phyloP scores from a whole-genome alignment of 495 filamentous ascomycete genomes.

The Darksidea phi region DNA sequence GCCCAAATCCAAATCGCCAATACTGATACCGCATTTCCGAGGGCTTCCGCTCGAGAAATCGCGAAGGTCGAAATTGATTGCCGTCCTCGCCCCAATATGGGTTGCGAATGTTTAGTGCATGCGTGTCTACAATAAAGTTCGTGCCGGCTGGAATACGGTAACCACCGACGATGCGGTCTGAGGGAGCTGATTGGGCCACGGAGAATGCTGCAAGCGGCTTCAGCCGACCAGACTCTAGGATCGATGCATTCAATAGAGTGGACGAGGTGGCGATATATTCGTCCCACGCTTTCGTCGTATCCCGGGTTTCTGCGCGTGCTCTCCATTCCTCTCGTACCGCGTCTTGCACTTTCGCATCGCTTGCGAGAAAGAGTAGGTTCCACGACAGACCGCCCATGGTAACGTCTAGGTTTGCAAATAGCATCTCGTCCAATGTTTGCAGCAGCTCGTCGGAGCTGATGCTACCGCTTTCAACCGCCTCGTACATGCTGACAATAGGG shows the following conservation, averaged over 20 bases:
- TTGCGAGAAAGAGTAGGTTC: constrained; percentile 46
- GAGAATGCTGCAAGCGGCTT: constrained; percentile 44
- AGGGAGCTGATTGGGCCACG: constrained; percentile 44
- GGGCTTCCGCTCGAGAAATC: neutral
- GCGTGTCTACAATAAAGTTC: constrained; percentile 44
- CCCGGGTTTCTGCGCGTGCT: too few species aligned
- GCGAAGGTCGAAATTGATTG: constrained; percentile 32
- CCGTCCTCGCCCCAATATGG: constrained; percentile 42
- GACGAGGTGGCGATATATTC: neutral
- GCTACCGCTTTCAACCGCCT: constrained; percentile 16
- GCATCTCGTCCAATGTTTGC: constrained; percentile 49
- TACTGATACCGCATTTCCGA: constrained; percentile 18
- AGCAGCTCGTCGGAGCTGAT: constrained; percentile 37
- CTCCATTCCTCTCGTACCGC: neutral
- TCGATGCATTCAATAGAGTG: constrained; percentile 39
- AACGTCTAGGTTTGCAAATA: constrained; percentile 52
- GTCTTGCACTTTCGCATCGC: constrained; percentile 31
- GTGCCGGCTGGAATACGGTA: constrained; percentile 21
- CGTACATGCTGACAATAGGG: constrained; percentile 31
- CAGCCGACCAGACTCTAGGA: constrained; percentile 44
- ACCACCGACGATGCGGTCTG: neutral
- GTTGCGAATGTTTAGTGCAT: constrained; percentile 45
- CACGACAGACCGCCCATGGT: constrained; percentile 46
- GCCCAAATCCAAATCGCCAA: constrained; percentile 31
- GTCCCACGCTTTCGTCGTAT: neutral